These are phyloP conservation scores for Lactarius quietus DNA, from an alignment of 768 basidiomycete species.

Conservation along the genomic window DNA sequence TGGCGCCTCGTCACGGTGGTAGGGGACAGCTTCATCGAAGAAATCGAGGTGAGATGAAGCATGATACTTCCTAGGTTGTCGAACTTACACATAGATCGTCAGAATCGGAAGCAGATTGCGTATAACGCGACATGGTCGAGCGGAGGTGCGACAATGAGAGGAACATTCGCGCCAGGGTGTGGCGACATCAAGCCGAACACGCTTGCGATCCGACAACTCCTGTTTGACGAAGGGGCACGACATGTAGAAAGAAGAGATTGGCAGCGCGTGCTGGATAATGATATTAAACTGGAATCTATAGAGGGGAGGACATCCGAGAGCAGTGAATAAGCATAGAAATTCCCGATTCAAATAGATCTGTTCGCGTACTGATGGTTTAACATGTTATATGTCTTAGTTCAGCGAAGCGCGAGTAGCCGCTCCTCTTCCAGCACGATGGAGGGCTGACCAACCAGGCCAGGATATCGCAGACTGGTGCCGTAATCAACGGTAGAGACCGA, in stretches of 20 bases:
- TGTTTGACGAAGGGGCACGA: constrained; percentile 12
- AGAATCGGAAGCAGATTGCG: constrained; percentile 16
- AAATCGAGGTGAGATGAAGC: constrained; percentile 8
- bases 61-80: not conserved
- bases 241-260: constrained; percentile 9
- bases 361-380: not conserved
- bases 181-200: constrained; percentile 22
- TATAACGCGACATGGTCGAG: constrained; percentile 18
- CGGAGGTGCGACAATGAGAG: constrained; percentile 8
- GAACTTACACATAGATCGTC: not conserved
- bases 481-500: not conserved
- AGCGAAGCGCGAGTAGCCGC: not conserved
- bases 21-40: constrained; percentile 13
- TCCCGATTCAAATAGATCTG: not conserved
- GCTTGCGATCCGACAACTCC: constrained; percentile 10
- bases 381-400: not conserved
- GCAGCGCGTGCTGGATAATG: not conserved
- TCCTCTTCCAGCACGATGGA: not conserved
- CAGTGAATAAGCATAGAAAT: not conserved
- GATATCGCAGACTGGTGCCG: not conserved
- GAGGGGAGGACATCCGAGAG: not conserved
- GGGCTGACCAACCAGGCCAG: not conserved
- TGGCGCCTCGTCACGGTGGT: constrained; percentile 21
- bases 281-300: not conserved
- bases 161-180: constrained; percentile 13